Evolutionary conservation across 441 rosid genomes (phyloP).

Genomic region (Jatropha podagrica): DNA sequence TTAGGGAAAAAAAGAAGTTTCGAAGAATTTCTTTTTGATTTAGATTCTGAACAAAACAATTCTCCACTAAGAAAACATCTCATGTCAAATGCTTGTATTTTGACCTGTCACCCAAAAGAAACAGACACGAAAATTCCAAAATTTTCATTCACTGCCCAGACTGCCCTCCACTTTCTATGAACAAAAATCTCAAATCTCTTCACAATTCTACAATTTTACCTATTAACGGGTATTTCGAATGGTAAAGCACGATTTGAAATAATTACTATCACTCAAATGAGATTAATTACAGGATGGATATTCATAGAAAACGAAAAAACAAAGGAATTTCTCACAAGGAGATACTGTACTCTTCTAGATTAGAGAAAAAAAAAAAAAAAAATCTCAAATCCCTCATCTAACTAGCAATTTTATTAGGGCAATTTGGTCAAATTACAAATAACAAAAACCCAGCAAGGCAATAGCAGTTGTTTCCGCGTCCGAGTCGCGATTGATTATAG

Average conservation of each 20-base stretch:
- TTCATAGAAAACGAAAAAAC: too few relatives aligned
- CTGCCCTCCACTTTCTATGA: not conserved
- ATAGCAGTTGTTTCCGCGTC: slow-evolving; percentile 27
- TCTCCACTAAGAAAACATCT: not conserved
- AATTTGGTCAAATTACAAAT: slow-evolving; percentile 10
- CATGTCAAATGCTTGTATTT: not conserved
- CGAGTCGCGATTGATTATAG: not conserved
- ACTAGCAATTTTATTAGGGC: not conserved
- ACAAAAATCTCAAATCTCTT: not conserved
- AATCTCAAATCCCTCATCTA: not conserved
- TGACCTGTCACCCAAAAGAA: not conserved
- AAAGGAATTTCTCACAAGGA: too few relatives aligned
- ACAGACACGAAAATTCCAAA: slow-evolving; percentile 15
- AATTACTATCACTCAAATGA: too few relatives aligned
- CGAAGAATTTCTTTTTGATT: too few relatives aligned
- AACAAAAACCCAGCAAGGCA: slow-evolving; percentile 6
- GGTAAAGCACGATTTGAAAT: too few relatives aligned
- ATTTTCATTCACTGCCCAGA: not conserved
- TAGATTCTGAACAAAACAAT: too few relatives aligned
- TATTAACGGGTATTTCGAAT: too few relatives aligned
- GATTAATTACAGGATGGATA: too few relatives aligned
- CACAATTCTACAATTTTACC: too few relatives aligned
- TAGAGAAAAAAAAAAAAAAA: not conserved
- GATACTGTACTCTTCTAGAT: too few relatives aligned
- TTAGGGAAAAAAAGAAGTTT: too few relatives aligned